These are phyloP conservation scores for Spergularia bocconei DNA, from an alignment of 148 eudicot species.

Conservation along the genomic window DNA sequence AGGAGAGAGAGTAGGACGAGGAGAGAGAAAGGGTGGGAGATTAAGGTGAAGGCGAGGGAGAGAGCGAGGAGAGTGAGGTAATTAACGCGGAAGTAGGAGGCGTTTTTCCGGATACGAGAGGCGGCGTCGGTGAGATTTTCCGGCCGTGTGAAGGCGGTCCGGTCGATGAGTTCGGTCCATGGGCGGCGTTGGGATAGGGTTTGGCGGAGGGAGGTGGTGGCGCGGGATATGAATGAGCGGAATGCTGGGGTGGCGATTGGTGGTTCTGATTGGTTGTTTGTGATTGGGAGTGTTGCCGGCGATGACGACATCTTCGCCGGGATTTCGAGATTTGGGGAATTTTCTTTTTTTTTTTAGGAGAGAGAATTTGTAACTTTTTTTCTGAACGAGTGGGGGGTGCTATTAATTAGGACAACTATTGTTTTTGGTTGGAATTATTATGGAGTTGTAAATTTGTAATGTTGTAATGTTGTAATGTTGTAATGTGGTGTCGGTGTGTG, in stretches of 20 bases:
- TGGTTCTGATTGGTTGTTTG: constrained; percentile 33
- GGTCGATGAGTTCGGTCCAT: constrained; percentile 65
- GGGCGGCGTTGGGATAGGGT: constrained; percentile 70
- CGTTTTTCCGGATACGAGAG: constrained; percentile 68
- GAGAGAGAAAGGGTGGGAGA: constrained; percentile 65
- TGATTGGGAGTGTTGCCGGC: constrained; percentile 51
- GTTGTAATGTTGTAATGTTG: neutral
- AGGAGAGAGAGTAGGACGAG: constrained; percentile 56
- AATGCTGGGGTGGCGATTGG: constrained; percentile 56
- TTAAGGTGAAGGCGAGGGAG: constrained; percentile 58
- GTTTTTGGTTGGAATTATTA: neutral
- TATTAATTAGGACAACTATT: neutral
- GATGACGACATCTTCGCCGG: constrained; percentile 42
- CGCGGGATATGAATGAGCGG: constrained; percentile 50
- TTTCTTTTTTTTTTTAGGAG: no score
- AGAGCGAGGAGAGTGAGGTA: constrained; percentile 44
- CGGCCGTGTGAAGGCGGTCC: constrained; percentile 64
- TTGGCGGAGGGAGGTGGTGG: constrained; percentile 46
- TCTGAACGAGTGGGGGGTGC: neutral
- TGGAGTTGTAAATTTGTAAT: neutral
- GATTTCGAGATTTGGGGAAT: neutral
- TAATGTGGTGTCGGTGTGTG: neutral
- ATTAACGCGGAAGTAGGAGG: constrained; percentile 67
- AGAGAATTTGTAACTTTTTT: neutral
- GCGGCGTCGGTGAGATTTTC: constrained; percentile 61